phyloP scores from a whole-genome alignment of 352 stramenopile genomes.

The Globisporangium parvum region DNA sequence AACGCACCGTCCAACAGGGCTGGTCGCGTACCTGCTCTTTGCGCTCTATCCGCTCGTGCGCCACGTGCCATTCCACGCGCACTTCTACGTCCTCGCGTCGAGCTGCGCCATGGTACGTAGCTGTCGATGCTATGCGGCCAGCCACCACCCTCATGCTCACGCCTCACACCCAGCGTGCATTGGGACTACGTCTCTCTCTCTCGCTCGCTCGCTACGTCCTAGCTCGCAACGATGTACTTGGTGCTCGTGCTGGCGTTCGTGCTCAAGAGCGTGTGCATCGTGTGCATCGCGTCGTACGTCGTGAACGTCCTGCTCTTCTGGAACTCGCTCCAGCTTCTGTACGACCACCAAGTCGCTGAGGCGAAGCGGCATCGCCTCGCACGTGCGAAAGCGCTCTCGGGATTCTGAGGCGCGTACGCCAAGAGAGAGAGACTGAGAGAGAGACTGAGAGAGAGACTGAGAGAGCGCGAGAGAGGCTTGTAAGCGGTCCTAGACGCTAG shows the following conservation, averaged over 20 bases:
- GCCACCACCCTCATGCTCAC: background rate
- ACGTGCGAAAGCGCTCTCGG: slow-evolving; percentile 10
- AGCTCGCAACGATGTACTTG: slow-evolving; percentile 44
- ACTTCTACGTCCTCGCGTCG: slow-evolving; percentile 43
- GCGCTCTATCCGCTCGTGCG: slow-evolving; percentile 36
- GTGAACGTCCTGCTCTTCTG: slow-evolving; percentile 41
- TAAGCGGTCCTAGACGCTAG: slow-evolving; percentile 6
- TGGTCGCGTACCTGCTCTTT: slow-evolving; percentile 41
- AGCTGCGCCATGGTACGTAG: slow-evolving; percentile 25
- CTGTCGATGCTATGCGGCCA: too few species aligned
- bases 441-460: slow-evolving; percentile 1
- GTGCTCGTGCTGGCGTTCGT: slow-evolving; percentile 53
- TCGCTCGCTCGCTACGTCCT: slow-evolving; percentile 2
- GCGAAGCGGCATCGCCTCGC: slow-evolving; percentile 9
- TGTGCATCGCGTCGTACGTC: slow-evolving; percentile 47
- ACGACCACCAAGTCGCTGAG: slow-evolving; percentile 10
- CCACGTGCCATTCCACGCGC: slow-evolving; percentile 26
- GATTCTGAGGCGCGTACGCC: too few species aligned
- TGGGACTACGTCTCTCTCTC: background rate
- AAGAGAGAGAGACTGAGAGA: too few species aligned
- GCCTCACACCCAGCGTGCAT: background rate
- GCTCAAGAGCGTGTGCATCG: slow-evolving; percentile 47
- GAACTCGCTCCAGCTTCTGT: slow-evolving; percentile 34
- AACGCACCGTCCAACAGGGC: background rate
- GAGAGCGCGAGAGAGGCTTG: slow-evolving; percentile 14